Evolutionary conservation across 2,329 filamentous ascomycete genomes (phyloP), one percentile per base, ranked within the genome.

Genomic region (Lomentospora prolificans): DNA sequence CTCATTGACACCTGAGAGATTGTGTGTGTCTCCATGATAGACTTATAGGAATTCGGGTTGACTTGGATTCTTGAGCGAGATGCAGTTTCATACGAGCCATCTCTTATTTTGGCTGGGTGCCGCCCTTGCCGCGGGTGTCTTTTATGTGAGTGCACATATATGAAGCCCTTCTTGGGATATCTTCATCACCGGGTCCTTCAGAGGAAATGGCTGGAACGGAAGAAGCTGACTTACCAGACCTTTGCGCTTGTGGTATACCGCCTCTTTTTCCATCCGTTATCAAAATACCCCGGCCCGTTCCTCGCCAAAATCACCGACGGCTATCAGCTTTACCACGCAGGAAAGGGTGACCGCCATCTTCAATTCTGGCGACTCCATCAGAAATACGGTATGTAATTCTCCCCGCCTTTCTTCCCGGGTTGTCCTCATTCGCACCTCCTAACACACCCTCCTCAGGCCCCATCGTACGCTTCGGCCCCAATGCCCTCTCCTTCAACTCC

Each of bases 381-480:
- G 61, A 77, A 78, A 65, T 90, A 95, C 64, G 87, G 87, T 75
- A 68, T 59, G 67, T 63, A 62, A 10, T 57, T 14, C 50, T 60
- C 58, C 51, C 54, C 57, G 25, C 55, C 58, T 46, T n/a, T 14
- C 25, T 28, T 4, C 14, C 2, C 10, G 4, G 14, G 19, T 4
- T 8, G 22, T 46, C n/a, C n/a, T 12, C 27, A 19, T n/a, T 30
- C 8, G n/a, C 33, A 27, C 10, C 14, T n/a, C 33, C 55, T 61
- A 44, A 58, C 48, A 27, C 14, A 28, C 7, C 51, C 50, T 2
- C 8, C 17, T 1, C 50, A 82, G 80, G 82, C 62, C 72, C 75
- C n/a, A 68, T 83, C 53, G 86, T 92, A n/a, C 86, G 89, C 27
- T 88, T 86, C 61, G 87, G 86, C 0, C 89, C 89, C 48, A 89